A percentile compares a stretch with the other conserved stretches of the same genome.
These are phyloP conservation scores for Candida rishiriensis DNA, from an alignment of 805 yeast genomes.

Conservation along the genomic window DNA sequence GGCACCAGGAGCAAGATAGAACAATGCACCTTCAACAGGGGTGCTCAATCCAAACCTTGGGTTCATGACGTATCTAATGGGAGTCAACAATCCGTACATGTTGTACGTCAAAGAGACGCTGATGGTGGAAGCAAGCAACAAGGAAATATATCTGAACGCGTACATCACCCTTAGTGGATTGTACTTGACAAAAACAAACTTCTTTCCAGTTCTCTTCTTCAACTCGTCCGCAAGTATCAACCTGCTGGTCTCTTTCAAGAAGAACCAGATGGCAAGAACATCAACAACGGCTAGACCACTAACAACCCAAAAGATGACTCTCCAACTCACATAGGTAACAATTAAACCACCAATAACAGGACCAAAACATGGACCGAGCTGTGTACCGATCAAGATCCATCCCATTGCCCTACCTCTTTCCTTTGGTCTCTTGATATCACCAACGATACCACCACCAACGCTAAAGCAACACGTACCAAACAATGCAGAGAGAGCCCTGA, in stretches of 20 bases:
- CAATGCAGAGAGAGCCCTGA: conserved; percentile 45
- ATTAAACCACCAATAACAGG: conserved; percentile 51
- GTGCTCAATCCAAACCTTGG: conserved; percentile 46
- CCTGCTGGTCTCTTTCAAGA: conserved; percentile 43
- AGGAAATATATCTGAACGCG: conserved; percentile 39
- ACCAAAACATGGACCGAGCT: conserved; percentile 50
- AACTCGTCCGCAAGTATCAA: conserved; percentile 28
- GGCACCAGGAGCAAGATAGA: conserved; percentile 53
- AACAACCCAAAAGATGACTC: conserved; percentile 48
- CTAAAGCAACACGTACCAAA: conserved; percentile 54
- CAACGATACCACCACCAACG: conserved; percentile 47
- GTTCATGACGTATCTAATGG: conserved; percentile 51
- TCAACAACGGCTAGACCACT: conserved; percentile 40
- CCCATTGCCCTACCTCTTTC: conserved; percentile 51
- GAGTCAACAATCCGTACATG: conserved; percentile 51
- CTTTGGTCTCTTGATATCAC: conserved; percentile 46
- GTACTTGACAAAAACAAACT: conserved; percentile 38
- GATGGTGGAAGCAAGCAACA: conserved; percentile 40
- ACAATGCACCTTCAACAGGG: conserved; percentile 48
- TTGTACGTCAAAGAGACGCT: conserved; percentile 40
- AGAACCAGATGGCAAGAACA: conserved; percentile 30
- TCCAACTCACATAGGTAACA: conserved; percentile 47
- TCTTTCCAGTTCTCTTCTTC: conserved; percentile 27
- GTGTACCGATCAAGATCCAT: conserved; percentile 45
- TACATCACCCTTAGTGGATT: conserved; percentile 43